A percentile compares a stretch with the other conserved stretches of the same genome.
These are phyloP conservation scores for Yamadazyma aaseri DNA, from an alignment of 1,139 yeast species.

Conservation along the genomic window DNA sequence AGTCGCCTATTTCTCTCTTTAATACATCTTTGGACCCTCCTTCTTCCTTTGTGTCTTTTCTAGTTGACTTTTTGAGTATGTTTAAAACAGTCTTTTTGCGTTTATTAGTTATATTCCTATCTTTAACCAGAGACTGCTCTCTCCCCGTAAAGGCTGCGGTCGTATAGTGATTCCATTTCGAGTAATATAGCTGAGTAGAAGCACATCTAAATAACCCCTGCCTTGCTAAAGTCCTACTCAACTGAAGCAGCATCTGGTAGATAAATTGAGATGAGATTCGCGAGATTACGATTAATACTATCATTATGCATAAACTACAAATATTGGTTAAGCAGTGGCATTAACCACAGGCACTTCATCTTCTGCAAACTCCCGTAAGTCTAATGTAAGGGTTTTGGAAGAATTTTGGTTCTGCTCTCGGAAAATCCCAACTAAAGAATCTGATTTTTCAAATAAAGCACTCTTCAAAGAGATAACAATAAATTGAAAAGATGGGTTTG, in stretches of 20 bases:
- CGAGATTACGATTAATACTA: neutral
- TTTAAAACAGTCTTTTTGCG: neutral
- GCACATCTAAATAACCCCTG: too few species aligned
- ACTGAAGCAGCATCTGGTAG: neutral
- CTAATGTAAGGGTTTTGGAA: slow-evolving; percentile 74
- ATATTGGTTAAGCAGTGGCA: slow-evolving; percentile 5
- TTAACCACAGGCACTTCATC: slow-evolving; percentile 25
- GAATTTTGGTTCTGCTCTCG: slow-evolving; percentile 78
- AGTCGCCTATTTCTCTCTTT: slow-evolving; percentile 24
- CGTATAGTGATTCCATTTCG: too few species aligned
- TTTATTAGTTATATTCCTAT: neutral
- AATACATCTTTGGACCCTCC: slow-evolving; percentile 25
- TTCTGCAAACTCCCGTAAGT: slow-evolving; percentile 61
- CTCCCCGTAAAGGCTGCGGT: too few species aligned
- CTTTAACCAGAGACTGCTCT: too few species aligned
- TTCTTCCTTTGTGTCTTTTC: slow-evolving; percentile 29
- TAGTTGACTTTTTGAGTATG: slow-evolving; percentile 15
- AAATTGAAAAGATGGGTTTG: slow-evolving; percentile 82
- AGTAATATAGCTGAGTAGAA: too few species aligned
- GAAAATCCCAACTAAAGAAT: slow-evolving; percentile 90
- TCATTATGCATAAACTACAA: neutral
- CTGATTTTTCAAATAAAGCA: slow-evolving; percentile 83
- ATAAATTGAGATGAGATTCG: slow-evolving; percentile 4
- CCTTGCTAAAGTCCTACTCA: neutral
- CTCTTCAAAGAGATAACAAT: slow-evolving; percentile 92